Base-by-base conservation (phyloP, 2,329 filamentous ascomycete species). In the Verticillium nonalfalfae region DNA sequence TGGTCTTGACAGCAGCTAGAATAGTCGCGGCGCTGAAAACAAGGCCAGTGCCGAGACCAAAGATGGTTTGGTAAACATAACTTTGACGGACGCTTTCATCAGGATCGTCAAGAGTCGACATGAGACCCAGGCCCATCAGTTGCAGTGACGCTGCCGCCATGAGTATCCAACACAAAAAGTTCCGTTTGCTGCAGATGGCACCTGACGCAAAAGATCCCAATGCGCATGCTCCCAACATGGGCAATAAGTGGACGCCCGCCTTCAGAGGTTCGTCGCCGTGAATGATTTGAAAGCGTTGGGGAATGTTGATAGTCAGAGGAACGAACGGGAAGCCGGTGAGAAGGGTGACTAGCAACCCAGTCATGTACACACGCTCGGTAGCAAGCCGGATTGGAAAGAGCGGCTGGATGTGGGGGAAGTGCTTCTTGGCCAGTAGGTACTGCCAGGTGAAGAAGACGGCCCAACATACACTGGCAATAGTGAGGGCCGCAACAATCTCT, bases 251-350 rank as follows among this genome's bases (percentile, higher is more conserved):
- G 4, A 87, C 69, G 4, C 85, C 84, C 0, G 85, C 83, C 67
- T 78, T 77, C 31, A 87, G 74, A 0, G 82, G 77, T 36, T 72
- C 78, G 57, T 85, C 78, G 6, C 74, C 74, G 64, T 86, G 82
- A 59, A 86, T 79, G 40, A 87, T 81, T 63, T 88, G 85, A 58
- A 86, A 84, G 7, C 84, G 75, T 65, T 88, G 82, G 0, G 85
- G 85, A 4, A 88, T 77, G 36, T 81, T 78, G 61, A 87, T 80
- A 13, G 84, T 79, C n/a, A 86, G 76, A 4, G 82, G 75, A 26
- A 88, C 80, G 63, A 86, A 87, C 0, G 81, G 76, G 59, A 83
- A 85, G 1, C 85, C 85, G 0, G 81, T 81, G 18, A 87, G 74
- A 15, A 87, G 72, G 2, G 84, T 86, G 33, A 81, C 79, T 15